Percentiles rank a stretch among this genome's conserved stretches.
phyloP scores from a whole-genome alignment of 345 rosid genomes.

The Conringia planisiliqua region DNA sequence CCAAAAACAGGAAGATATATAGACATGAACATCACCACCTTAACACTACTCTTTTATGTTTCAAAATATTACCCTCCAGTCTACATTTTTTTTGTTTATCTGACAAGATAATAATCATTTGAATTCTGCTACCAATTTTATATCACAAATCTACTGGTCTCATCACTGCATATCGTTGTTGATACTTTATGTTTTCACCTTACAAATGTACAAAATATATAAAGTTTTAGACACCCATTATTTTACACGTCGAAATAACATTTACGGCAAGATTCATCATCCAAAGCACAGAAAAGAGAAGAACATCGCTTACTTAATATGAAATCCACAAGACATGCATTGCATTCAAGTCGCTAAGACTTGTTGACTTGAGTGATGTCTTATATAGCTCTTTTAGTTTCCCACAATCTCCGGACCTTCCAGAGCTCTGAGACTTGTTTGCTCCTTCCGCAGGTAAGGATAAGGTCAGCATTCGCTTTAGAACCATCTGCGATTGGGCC shows the following conservation, averaged over 20 bases:
- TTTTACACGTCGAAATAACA: too few species aligned
- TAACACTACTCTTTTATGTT: not conserved
- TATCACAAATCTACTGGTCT: not conserved
- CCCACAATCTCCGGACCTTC: conserved; percentile 42
- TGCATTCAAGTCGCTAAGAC: conserved; percentile 46
- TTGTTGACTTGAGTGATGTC: conserved; percentile 59
- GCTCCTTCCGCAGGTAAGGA: conserved; percentile 39
- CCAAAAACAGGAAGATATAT: not conserved
- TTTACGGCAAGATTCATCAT: not conserved
- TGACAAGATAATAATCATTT: not conserved
- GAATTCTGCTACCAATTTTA: not conserved
- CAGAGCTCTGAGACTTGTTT: conserved; percentile 38
- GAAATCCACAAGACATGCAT: conserved; percentile 67
- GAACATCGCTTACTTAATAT: not conserved
- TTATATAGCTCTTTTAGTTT: conserved; percentile 80
- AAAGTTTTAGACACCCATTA: not conserved
- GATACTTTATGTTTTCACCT: not conserved
- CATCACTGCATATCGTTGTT: not conserved
- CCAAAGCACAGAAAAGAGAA: not conserved
- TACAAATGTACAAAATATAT: not conserved
- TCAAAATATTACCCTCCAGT: too few species aligned
- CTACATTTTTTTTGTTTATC: too few species aligned
- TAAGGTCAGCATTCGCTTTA: conserved; percentile 60
- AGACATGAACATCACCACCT: not conserved
- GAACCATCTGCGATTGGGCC: conserved; percentile 65